phyloP scores from a whole-genome alignment of 345 rosid species.

The Lepidium didymum region DNA sequence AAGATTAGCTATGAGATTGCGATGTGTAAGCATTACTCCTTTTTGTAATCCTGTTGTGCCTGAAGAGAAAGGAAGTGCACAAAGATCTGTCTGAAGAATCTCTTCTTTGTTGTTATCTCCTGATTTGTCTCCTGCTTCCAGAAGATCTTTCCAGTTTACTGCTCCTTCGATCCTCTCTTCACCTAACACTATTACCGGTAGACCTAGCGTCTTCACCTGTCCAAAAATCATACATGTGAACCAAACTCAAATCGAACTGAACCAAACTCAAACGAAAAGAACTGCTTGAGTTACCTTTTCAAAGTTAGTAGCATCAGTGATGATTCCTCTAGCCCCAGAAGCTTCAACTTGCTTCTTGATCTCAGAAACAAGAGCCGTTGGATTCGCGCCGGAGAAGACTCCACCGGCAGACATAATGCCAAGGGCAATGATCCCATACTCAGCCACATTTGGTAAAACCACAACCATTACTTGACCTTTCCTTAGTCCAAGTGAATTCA shows the following conservation, averaged over 20 bases:
- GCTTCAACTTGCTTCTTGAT: conserved; percentile 75
- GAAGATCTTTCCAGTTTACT: conserved; percentile 63
- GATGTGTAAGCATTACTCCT: conserved; percentile 85
- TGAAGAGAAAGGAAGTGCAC: conserved; percentile 97
- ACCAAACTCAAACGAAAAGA: background rate
- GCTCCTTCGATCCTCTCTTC: conserved; percentile 46
- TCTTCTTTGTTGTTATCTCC: conserved; percentile 27
- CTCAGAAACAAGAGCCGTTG: conserved; percentile 63
- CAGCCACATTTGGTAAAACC: conserved; percentile 81
- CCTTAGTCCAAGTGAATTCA: conserved; percentile 72
- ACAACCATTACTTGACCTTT: conserved; percentile 80
- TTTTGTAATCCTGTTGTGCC: conserved; percentile 94
- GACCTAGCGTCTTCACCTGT: conserved; percentile 54
- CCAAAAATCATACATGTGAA: background rate
- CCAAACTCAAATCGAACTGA: background rate
- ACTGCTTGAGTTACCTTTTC: conserved; percentile 48
- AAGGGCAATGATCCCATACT: conserved; percentile 72
- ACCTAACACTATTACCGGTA: conserved; percentile 54
- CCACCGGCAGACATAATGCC: conserved; percentile 93
- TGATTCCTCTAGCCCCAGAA: conserved; percentile 75
- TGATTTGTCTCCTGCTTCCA: conserved; percentile 66
- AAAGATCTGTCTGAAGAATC: conserved; percentile 56
- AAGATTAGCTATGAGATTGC: conserved; percentile 75
- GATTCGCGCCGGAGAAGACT: conserved; percentile 90
- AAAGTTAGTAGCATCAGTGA: conserved; percentile 50